phyloP scores from a whole-genome alignment of 129 eudicot genomes.

The Solidago caesia region DNA sequence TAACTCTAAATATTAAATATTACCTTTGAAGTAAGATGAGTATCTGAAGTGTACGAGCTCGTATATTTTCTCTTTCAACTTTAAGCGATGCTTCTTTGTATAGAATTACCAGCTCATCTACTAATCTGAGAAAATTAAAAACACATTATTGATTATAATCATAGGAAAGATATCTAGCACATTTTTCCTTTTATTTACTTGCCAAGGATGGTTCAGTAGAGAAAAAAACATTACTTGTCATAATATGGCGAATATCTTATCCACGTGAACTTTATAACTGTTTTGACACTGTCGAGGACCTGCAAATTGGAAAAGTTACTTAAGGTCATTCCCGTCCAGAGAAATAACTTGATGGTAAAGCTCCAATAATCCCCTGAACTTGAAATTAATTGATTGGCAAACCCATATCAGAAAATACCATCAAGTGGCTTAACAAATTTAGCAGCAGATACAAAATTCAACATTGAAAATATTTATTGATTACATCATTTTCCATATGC shows the following conservation, averaged over 20 bases:
- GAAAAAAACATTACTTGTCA: constrained; percentile 46
- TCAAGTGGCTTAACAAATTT: not conserved
- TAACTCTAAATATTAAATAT: constrained; percentile 4
- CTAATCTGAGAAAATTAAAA: constrained; percentile 47
- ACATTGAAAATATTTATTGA: not conserved
- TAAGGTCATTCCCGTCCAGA: not conserved
- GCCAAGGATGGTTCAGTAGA: not conserved
- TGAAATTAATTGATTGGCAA: not conserved
- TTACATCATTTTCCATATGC: not conserved
- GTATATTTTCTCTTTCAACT: constrained; percentile 65
- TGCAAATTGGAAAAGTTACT: constrained; percentile 22
- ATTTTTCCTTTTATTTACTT: not conserved
- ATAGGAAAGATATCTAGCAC: not conserved
- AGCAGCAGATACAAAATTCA: not conserved
- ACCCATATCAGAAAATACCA: not conserved
- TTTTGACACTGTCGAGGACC: constrained; percentile 60
- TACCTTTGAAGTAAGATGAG: constrained; percentile 65
- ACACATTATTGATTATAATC: not conserved
- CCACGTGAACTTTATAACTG: constrained; percentile 79
- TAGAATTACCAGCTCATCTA: constrained; percentile 71
- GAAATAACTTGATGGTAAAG: not conserved
- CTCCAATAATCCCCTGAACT: not conserved
- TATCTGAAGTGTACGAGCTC: constrained; percentile 49
- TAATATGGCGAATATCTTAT: constrained; percentile 65
- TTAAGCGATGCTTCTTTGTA: constrained; percentile 79